Base-by-base conservation (phyloP, 345 rosid species). In the Turnera subulata region DNA sequence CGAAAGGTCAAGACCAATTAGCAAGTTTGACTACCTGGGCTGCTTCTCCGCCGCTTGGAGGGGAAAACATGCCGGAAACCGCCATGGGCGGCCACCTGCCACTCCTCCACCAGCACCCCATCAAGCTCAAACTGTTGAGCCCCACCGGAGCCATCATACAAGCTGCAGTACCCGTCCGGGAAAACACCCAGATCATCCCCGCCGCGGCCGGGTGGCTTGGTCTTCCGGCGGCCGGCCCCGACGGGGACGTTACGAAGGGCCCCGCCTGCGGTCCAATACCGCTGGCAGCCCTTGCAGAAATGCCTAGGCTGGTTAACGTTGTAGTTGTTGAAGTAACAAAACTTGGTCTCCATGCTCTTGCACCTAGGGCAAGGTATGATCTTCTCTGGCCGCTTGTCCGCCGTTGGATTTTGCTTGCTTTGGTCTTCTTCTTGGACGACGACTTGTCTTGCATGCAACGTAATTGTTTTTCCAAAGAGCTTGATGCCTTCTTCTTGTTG, bases 241-340 rank as follows among this genome's bases (percentile, higher is more conserved):
- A 92, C 82, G 0, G 98, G 98, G 25, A 92, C 98, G 60, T 92
- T 89, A 25, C 98, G 74, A 29, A 92, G 93, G 61, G 93, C 93
- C 21, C 98, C 98, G 14, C 98, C 98, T 1, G 95, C 95, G 0
- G 98, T 92, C 98, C 98, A 92, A 64, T 92, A 92, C 72, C 98
- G 79, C 63, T 92, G 98, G 70, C 98, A 92, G 45, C 96, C 96
- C 78, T 80, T 92, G 53, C 98, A 92, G 72, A 86, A 92, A 62
- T 92, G 95, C 51, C 98, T 65, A n/a, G 98, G 98, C 75, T 89
- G 98, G 64, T 92, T 92, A 39, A 92, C 96, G 76, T 92, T 92
- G 84, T 92, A 92, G 59, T 92, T 92, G 57, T 92, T 92, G 77
- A 91, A 91, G 75, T 91, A 91, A 71, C 98, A 91, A 62, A 91